Percentiles rank a stretch among this genome's conserved stretches.
phyloP scores from a whole-genome alignment of 805 yeast genomes.

The Barnettozyma sp. region DNA sequence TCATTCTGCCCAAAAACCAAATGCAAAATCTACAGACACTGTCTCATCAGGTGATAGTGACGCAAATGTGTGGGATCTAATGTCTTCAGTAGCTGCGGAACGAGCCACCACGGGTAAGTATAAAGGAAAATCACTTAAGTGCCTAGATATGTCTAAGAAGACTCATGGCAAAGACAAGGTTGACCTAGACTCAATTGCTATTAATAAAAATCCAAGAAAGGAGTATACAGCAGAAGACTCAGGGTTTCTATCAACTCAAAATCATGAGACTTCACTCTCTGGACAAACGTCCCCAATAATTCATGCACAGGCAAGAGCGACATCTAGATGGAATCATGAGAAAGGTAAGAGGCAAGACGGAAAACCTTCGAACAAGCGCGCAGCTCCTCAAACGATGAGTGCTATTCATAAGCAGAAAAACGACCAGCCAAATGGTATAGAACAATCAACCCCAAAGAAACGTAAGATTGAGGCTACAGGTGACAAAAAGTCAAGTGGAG shows the following conservation, averaged over 20 bases:
- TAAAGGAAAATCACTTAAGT: constrained; percentile 11
- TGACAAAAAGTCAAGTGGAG: not conserved
- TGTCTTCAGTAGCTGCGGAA: constrained; percentile 10
- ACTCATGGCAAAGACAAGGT: not conserved
- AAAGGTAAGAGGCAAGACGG: not conserved
- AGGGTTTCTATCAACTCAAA: constrained; percentile 8
- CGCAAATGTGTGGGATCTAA: constrained; percentile 25
- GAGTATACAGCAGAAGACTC: not conserved
- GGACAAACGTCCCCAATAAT: constrained; percentile 13
- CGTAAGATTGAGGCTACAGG: no score
- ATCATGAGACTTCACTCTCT: constrained; percentile 11
- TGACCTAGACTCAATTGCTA: not conserved
- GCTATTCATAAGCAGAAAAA: not conserved
- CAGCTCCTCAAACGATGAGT: no score
- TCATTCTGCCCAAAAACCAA: constrained; percentile 1
- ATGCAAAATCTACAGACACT: not conserved
- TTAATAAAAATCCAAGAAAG: not conserved
- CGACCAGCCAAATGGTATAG: not conserved
- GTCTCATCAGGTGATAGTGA: not conserved
- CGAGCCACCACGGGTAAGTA: not conserved
- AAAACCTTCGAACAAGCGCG: no score
- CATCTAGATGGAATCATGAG: constrained; percentile 5
- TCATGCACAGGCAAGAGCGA: constrained; percentile 15
- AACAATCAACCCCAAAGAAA: not conserved
- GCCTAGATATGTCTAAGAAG: not conserved